Percentiles rank a stretch among this genome's conserved stretches.
Conservation (phyloP, 495 filamentous ascomycete genomes). For the Penicillium coffeae region DNA sequence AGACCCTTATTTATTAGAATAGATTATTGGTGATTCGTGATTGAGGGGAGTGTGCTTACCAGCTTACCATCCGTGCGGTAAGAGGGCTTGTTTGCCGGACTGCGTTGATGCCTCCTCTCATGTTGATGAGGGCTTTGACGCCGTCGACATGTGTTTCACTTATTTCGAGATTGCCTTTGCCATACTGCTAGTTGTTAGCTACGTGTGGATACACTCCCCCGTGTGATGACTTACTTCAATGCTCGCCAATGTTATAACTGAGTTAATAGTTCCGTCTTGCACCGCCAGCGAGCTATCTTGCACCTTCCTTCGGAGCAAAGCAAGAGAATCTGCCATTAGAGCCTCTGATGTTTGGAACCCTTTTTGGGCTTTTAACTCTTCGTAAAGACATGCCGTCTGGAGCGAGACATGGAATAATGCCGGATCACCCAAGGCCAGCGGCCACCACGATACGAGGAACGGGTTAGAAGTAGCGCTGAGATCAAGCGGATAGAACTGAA, state of each 20-base stretch:
- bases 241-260: conserved; percentile 50
- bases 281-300: conserved; percentile 38
- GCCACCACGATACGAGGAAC: conserved; percentile 54
- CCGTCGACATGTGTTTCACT: conserved; percentile 49
- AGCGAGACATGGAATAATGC: conserved; percentile 52
- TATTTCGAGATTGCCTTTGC: conserved; percentile 43
- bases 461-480: conserved; percentile 45
- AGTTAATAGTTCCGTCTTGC: conserved; percentile 52
- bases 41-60: conserved; percentile 22
- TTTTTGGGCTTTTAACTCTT: conserved; percentile 44
- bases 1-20: conserved; percentile 42
- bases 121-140: conserved; percentile 39
- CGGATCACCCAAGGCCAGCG: conserved; percentile 45
- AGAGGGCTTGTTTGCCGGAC: conserved; percentile 46
- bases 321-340: conserved; percentile 50
- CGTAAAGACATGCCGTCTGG: conserved; percentile 51
- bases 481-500: conserved; percentile 53
- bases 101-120: conserved; percentile 46
- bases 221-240: conserved; percentile 49
- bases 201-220: too few species aligned
- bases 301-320: conserved; percentile 43
- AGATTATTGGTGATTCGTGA: conserved; percentile 7
- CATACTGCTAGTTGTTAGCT: conserved; percentile 28
- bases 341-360: conserved; percentile 46
- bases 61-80: conserved; percentile 49